Evolutionary conservation across 1,284 basidiomycete species (phyloP).

Genomic region (Phaffia rhodozyma): DNA sequence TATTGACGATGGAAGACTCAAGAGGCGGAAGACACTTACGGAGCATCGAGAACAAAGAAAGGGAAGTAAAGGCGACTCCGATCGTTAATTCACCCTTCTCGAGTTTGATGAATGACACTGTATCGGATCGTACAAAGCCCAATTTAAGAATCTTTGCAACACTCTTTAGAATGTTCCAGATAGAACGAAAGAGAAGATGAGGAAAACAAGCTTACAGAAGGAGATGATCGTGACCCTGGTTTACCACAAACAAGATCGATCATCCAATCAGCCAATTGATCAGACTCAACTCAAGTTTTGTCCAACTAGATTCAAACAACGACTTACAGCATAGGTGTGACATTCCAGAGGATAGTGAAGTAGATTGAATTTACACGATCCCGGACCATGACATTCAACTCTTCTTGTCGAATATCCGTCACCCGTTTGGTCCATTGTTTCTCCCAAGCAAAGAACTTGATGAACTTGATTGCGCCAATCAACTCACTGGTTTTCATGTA

Average conservation of each 20-base stretch:
- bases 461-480: slow-evolving; percentile 45
- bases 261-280: too few relatives aligned
- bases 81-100: slow-evolving; percentile 35
- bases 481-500: slow-evolving; percentile 58
- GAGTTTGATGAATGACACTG: slow-evolving; percentile 30
- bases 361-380: background rate
- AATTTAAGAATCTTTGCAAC: too few relatives aligned
- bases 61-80: slow-evolving; percentile 35
- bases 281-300: too few relatives aligned
- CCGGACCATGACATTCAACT: slow-evolving; percentile 9
- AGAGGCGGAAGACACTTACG: slow-evolving; percentile 30
- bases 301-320: too few relatives aligned
- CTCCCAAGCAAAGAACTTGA: slow-evolving; percentile 35
- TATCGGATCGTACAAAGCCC: too few relatives aligned
- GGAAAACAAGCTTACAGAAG: too few relatives aligned
- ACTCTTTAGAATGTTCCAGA: too few relatives aligned
- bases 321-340: too few relatives aligned
- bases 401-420: slow-evolving; percentile 25
- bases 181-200: too few relatives aligned
- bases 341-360: background rate
- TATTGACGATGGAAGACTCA: slow-evolving; percentile 2
- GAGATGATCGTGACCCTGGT: too few relatives aligned
- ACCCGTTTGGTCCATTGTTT: slow-evolving; percentile 34
- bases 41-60: slow-evolving; percentile 36
- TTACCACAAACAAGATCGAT: too few relatives aligned